Conservation (phyloP, 208 protist species). For the Leishmania aethiopica region DNA sequence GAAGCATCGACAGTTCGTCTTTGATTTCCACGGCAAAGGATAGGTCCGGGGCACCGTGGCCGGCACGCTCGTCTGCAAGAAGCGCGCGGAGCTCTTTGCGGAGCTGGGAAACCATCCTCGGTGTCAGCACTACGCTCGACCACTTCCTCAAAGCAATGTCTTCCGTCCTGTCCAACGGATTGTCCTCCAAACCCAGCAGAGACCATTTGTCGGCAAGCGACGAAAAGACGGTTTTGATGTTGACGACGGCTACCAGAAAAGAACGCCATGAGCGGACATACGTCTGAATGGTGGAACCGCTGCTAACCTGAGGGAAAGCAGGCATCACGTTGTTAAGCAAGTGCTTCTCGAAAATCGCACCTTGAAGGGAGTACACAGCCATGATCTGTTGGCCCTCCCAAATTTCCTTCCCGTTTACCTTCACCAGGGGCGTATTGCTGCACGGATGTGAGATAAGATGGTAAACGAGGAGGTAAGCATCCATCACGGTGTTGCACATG, state of each 20-base stretch:
- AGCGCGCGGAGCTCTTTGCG: slow-evolving; percentile 24
- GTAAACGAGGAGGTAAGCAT: slow-evolving; percentile 46
- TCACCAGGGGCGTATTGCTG: slow-evolving; percentile 32
- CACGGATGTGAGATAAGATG: slow-evolving; percentile 54
- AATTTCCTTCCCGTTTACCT: slow-evolving; percentile 29
- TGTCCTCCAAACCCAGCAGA: slow-evolving; percentile 33
- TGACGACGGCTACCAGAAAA: slow-evolving; percentile 39
- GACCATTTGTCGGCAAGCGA: slow-evolving; percentile 38
- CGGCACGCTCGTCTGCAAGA: slow-evolving; percentile 26
- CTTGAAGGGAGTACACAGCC: slow-evolving; percentile 33
- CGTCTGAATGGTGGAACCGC: slow-evolving; percentile 21
- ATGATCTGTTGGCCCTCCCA: slow-evolving; percentile 40
- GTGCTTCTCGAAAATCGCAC: slow-evolving; percentile 35
- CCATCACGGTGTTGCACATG: slow-evolving; percentile 36
- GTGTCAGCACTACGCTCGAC: slow-evolving; percentile 31
- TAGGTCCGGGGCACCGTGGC: slow-evolving; percentile 1
- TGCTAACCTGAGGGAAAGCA: slow-evolving; percentile 8
- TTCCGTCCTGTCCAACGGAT: slow-evolving; percentile 40
- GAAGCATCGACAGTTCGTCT: slow-evolving; percentile 48
- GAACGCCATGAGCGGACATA: slow-evolving; percentile 45
- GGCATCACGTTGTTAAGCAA: slow-evolving; percentile 30
- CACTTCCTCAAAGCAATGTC: slow-evolving; percentile 43
- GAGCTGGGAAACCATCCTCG: slow-evolving; percentile 20
- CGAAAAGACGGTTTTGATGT: slow-evolving; percentile 54
- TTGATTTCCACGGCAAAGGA: slow-evolving; percentile 37